A percentile compares a stretch with the other conserved stretches of the same genome.
These are phyloP conservation scores for Diospyros kaki DNA, from an alignment of 148 eudicot genomes.

Conservation along the genomic window DNA sequence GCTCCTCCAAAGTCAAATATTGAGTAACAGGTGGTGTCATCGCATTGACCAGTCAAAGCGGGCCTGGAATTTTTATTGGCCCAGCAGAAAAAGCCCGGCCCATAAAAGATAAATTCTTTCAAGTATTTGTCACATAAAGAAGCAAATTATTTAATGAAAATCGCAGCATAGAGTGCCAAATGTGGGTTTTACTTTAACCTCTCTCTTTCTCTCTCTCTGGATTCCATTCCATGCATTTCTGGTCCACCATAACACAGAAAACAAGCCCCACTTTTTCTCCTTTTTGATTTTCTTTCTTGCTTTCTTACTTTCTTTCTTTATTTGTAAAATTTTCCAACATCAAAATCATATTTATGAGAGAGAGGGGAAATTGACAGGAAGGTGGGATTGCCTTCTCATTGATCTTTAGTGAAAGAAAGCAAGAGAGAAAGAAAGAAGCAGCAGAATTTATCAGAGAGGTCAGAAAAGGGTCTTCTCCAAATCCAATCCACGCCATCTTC, in stretches of 20 bases:
- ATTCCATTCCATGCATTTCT: constrained; percentile 18
- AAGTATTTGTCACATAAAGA: too few relatives aligned
- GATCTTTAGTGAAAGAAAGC: constrained; percentile 7
- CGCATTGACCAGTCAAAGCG: too few relatives aligned
- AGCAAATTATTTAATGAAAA: too few relatives aligned
- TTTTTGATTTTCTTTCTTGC: constrained; percentile 1
- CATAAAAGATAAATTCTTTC: too few relatives aligned
- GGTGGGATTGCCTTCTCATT: constrained; percentile 11
- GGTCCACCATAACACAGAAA: constrained; percentile 16
- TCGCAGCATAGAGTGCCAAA: too few relatives aligned
- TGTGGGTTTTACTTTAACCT: background rate
- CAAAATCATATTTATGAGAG: background rate
- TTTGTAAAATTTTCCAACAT: constrained; percentile 2
- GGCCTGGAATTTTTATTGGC: too few relatives aligned
- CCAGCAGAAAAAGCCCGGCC: too few relatives aligned
- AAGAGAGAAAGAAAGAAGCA: background rate
- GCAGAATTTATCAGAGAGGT: constrained; percentile 16
- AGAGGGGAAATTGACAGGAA: constrained; percentile 14
- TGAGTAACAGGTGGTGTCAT: too few relatives aligned
- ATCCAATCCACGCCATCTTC: background rate
- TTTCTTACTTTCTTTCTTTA: background rate
- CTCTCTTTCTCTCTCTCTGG: background rate
- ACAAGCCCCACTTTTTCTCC: constrained; percentile 13
- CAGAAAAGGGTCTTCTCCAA: constrained; percentile 20
- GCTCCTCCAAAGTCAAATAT: too few relatives aligned